Conservation (phyloP, 78 protist species). For the Dictyostelium intermedium region DNA sequence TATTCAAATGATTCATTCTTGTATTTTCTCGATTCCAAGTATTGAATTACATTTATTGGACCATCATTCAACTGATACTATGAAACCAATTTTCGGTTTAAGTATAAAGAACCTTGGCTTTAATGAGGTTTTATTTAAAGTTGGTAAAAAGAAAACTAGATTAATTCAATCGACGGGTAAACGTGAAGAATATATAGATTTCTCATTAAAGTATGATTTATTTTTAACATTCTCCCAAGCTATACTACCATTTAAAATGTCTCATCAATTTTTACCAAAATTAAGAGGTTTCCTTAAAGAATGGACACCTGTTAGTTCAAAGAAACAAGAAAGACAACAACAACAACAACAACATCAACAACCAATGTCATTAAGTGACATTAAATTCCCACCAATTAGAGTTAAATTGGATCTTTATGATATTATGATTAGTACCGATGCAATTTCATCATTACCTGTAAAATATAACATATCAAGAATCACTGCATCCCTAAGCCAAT, state of each 20-base stretch:
- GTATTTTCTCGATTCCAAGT: conserved; percentile 56
- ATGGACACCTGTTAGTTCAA: conserved; percentile 44
- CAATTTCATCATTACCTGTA: conserved; percentile 47
- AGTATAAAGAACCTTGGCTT: conserved; percentile 17
- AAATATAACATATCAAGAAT: conserved; percentile 61
- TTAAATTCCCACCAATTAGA: conserved; percentile 63
- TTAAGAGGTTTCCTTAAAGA: conserved; percentile 47
- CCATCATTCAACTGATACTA: background rate
- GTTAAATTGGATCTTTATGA: conserved; percentile 60
- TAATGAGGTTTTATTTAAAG: conserved; percentile 67
- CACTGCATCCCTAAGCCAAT: conserved; percentile 35
- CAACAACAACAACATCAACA: background rate
- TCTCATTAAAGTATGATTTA: conserved; percentile 63
- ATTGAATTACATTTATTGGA: conserved; percentile 58
- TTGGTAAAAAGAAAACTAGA: conserved; percentile 67
- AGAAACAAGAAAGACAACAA: background rate
- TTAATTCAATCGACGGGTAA: conserved; percentile 33
- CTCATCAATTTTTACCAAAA: conserved; percentile 73
- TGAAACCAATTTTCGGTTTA: conserved; percentile 56
- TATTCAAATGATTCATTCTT: conserved; percentile 74
- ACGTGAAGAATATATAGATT: conserved; percentile 70
- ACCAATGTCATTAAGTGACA: background rate
- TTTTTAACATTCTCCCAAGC: conserved; percentile 41
- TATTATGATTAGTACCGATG: conserved; percentile 55
- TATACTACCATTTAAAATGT: conserved; percentile 68